Evolutionary conservation across 257 asterid genomes (phyloP).

Genomic region (Coffea eugenioides): DNA sequence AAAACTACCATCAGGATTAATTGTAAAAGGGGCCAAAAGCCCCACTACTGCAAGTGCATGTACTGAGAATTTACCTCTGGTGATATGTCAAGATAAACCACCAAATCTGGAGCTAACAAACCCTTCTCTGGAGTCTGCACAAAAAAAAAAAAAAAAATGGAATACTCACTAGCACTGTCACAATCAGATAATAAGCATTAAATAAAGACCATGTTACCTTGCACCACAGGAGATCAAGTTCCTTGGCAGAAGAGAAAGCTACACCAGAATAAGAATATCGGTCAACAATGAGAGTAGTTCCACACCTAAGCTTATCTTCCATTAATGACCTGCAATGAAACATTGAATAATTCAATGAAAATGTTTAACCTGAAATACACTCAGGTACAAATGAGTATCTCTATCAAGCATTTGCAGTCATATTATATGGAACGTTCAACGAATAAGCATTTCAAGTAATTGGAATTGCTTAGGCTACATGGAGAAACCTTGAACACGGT

Average conservation of each 20-base stretch:
- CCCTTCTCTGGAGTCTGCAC: slow-evolving; percentile 89
- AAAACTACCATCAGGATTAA: background rate
- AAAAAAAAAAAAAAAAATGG: slow-evolving; percentile 6
- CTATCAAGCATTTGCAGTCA: background rate
- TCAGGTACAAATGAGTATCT: background rate
- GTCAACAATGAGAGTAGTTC: slow-evolving; percentile 64
- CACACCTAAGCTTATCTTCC: slow-evolving; percentile 67
- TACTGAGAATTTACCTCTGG: slow-evolving; percentile 61
- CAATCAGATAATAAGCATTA: background rate
- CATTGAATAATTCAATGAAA: too few species aligned
- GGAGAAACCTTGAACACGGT: too few species aligned
- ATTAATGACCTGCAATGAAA: slow-evolving; percentile 45
- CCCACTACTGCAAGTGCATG: background rate
- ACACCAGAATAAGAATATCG: slow-evolving; percentile 79
- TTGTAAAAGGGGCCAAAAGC: too few species aligned
- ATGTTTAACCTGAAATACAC: background rate
- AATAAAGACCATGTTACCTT: too few species aligned
- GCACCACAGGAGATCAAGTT: slow-evolving; percentile 35
- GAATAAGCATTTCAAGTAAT: background rate
- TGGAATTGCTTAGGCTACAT: background rate
- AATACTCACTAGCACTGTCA: slow-evolving; percentile 2
- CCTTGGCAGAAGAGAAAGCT: slow-evolving; percentile 84
- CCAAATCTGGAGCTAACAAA: slow-evolving; percentile 89
- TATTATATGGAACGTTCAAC: background rate
- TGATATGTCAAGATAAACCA: slow-evolving; percentile 80